These are phyloP conservation scores for Lentinula edodes DNA, from an alignment of 768 basidiomycete species.

Conservation along the genomic window DNA sequence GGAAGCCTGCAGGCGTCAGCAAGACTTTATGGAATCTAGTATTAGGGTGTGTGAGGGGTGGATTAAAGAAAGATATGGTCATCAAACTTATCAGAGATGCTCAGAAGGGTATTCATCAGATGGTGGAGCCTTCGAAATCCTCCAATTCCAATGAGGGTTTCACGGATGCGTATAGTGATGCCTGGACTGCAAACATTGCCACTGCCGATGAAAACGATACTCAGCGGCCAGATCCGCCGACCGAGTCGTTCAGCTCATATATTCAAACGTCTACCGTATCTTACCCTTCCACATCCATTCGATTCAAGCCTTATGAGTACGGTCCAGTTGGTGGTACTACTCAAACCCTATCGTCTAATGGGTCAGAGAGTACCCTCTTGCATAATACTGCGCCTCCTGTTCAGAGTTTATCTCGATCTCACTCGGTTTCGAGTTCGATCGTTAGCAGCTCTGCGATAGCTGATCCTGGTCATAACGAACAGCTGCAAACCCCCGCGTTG, in stretches of 20 bases:
- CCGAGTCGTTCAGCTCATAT: neutral
- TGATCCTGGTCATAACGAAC: neutral
- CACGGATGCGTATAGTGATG: conserved; percentile 49
- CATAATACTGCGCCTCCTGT: neutral
- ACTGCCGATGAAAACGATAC: neutral
- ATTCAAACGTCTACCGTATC: neutral
- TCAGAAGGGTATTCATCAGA: conserved; percentile 45
- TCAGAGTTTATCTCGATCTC: neutral
- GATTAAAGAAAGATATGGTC: conserved; percentile 58
- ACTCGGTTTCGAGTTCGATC: neutral
- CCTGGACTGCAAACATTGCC: conserved; percentile 58
- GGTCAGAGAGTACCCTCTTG: neutral
- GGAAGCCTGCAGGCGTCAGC: conserved; percentile 72
- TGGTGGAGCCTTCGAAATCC: conserved; percentile 7
- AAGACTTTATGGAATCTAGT: conserved; percentile 71
- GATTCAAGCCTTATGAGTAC: neutral
- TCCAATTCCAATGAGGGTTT: conserved; percentile 29
- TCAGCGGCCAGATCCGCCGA: neutral
- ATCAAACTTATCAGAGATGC: conserved; percentile 53
- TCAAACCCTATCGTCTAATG: neutral
- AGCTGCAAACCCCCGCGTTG: neutral
- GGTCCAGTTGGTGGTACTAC: neutral
- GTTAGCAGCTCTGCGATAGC: neutral
- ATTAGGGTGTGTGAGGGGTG: conserved; percentile 48
- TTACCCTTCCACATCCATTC: neutral